Conservation (phyloP, 176 grass and related monocot genomes). For the Tuctoria greenei region DNA sequence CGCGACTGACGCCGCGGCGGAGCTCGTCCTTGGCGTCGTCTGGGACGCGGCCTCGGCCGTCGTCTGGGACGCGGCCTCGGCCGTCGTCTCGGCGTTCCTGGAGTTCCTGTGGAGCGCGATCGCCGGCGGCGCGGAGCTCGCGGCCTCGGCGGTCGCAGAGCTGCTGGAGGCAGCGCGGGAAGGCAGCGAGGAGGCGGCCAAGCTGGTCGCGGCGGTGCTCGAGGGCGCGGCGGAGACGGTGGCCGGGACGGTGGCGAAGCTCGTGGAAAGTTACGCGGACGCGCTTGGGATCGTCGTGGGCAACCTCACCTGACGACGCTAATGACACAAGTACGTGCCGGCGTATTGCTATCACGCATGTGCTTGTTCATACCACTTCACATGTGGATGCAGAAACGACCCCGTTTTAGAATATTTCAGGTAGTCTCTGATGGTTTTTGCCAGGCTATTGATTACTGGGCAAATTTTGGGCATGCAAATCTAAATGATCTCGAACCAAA, state of each 20-base stretch:
- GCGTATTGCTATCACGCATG: no score
- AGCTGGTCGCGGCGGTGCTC: conserved; percentile 1
- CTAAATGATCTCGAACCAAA: no score
- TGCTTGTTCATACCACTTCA: neutral
- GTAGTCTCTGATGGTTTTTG: neutral
- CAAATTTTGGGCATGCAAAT: no score
- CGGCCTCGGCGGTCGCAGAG: conserved; percentile 5
- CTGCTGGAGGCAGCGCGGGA: conserved; percentile 25
- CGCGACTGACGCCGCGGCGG: neutral
- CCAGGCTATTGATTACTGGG: no score
- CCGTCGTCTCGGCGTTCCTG: conserved; percentile 35
- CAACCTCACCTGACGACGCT: conserved; percentile 19
- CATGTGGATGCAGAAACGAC: neutral
- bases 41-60: conserved; percentile 9
- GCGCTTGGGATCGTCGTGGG: conserved; percentile 34
- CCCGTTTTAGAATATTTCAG: neutral
- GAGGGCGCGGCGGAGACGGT: conserved; percentile 35
- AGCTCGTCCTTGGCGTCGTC: conserved; percentile 16
- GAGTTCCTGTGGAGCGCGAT: conserved; percentile 13
- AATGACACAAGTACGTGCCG: neutral
- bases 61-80: conserved; percentile 6
- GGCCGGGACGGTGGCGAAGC: neutral
- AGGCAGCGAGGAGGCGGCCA: conserved; percentile 35
- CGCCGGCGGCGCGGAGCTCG: conserved; percentile 20
- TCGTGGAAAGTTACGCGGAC: conserved; percentile 41